Percentiles rank a stretch among this genome's conserved stretches.
These are phyloP conservation scores for Hypocrella siamensis DNA, from an alignment of 2,329 filamentous ascomycete species.

Conservation along the genomic window DNA sequence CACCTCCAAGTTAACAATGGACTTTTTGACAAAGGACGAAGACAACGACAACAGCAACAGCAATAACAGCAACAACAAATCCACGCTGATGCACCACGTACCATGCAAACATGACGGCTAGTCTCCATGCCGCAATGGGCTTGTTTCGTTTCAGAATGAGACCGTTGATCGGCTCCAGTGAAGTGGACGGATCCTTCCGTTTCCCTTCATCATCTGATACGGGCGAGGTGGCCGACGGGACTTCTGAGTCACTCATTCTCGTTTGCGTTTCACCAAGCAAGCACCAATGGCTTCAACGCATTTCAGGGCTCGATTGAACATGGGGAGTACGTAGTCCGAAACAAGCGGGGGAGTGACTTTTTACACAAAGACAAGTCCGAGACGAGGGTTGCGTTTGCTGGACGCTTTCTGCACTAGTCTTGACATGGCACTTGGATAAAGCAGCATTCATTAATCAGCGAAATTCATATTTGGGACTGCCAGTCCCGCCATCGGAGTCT, in stretches of 20 bases:
- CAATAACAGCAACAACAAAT: no score
- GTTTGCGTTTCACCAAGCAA: neutral
- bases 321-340: no score
- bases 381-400: no score
- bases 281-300: neutral
- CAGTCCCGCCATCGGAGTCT: neutral
- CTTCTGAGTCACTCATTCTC: neutral
- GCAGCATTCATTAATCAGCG: neutral
- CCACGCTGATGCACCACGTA: conserved; percentile 1
- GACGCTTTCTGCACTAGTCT: no score
- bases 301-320: no score
- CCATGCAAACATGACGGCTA: conserved; percentile 6
- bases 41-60: no score
- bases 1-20: neutral
- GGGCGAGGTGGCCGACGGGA: neutral
- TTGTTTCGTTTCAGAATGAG: conserved; percentile 5
- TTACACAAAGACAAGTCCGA: no score
- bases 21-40: no score
- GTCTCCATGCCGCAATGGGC: conserved; percentile 7
- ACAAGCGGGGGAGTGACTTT: no score
- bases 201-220: neutral
- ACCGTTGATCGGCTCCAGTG: neutral
- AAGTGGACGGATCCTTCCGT: neutral
- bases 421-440: neutral
- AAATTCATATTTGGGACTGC: no score